Conservation (phyloP, 331 rosid species). For the Cydonia oblonga region DNA sequence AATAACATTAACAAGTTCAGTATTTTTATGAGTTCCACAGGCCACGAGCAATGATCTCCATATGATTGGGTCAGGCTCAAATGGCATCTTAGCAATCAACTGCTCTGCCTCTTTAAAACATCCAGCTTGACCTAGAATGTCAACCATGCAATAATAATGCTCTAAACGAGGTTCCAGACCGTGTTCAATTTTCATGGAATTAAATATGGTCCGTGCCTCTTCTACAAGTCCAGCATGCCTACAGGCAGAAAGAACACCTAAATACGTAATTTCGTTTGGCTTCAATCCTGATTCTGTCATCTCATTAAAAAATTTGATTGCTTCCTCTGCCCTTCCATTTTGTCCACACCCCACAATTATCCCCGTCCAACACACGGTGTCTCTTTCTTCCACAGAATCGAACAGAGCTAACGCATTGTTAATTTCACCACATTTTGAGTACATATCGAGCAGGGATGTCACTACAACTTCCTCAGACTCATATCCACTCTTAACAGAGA, state of each 20-base stretch:
- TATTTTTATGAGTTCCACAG: constrained; percentile 51
- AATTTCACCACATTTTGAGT: constrained; percentile 81
- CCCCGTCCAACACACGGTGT: constrained; percentile 76
- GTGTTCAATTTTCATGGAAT: constrained; percentile 40
- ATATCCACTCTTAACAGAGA: constrained; percentile 59
- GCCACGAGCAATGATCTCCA: constrained; percentile 75
- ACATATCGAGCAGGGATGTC: constrained; percentile 70
- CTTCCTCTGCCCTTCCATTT: constrained; percentile 69
- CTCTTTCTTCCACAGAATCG: constrained; percentile 31
- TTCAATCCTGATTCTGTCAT: constrained; percentile 53
- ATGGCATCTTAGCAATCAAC: constrained; percentile 57
- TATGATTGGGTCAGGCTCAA: constrained; percentile 47
- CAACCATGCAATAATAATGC: constrained; percentile 86
- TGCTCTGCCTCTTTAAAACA: constrained; percentile 42
- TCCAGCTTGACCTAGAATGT: constrained; percentile 69
- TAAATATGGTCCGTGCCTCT: constrained; percentile 57
- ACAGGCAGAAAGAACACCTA: constrained; percentile 79
- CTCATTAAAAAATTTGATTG: constrained; percentile 37
- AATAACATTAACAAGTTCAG: constrained; percentile 39
- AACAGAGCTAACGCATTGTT: constrained; percentile 56
- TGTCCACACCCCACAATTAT: constrained; percentile 86
- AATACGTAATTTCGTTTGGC: constrained; percentile 67
- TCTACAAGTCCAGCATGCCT: constrained; percentile 66
- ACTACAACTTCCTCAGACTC: constrained; percentile 49
- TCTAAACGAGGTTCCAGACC: constrained; percentile 42